Conservation (phyloP, 1,284 basidiomycete genomes). For the Tilletia walkeri region DNA sequence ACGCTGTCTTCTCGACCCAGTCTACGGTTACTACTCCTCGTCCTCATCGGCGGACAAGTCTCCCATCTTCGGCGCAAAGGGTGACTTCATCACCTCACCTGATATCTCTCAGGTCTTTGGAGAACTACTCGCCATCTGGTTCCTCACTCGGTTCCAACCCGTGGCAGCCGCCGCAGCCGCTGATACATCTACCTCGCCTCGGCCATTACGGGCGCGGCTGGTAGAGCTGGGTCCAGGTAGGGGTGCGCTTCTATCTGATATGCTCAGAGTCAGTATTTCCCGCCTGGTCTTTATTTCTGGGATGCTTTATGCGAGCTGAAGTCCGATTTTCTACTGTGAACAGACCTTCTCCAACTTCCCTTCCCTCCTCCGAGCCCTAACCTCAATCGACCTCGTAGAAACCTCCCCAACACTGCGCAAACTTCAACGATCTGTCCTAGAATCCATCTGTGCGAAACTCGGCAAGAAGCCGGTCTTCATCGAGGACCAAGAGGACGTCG, state of each 20-base stretch:
- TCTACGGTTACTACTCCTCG: slow-evolving; percentile 49
- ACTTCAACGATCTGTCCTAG: slow-evolving; percentile 39
- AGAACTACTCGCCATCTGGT: slow-evolving; percentile 66
- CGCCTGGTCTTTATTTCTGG: background rate
- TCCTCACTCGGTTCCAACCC: background rate
- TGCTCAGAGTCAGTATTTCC: slow-evolving; percentile 69
- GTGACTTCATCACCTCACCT: slow-evolving; percentile 95
- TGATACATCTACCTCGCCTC: slow-evolving; percentile 69
- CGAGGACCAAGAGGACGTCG: slow-evolving; percentile 24
- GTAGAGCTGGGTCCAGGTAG: slow-evolving; percentile 92
- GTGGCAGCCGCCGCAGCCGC: slow-evolving; percentile 24
- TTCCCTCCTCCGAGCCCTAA: slow-evolving; percentile 35
- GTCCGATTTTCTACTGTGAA: background rate
- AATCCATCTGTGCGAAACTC: background rate
- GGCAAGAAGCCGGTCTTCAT: slow-evolving; percentile 28
- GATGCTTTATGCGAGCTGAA: too few relatives aligned
- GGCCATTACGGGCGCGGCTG: slow-evolving; percentile 67
- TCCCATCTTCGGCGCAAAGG: slow-evolving; percentile 69
- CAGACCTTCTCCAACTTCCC: slow-evolving; percentile 47
- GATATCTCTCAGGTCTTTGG: slow-evolving; percentile 97
- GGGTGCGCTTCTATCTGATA: slow-evolving; percentile 86
- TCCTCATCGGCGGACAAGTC: slow-evolving; percentile 60
- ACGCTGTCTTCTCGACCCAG: slow-evolving; percentile 50
- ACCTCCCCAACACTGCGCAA: slow-evolving; percentile 47
- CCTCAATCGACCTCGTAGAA: slow-evolving; percentile 49